Evolutionary conservation across 257 asterid genomes (phyloP), one percentile per base, ranked within the genome.

Genomic region (Euphrasia confusa): DNA sequence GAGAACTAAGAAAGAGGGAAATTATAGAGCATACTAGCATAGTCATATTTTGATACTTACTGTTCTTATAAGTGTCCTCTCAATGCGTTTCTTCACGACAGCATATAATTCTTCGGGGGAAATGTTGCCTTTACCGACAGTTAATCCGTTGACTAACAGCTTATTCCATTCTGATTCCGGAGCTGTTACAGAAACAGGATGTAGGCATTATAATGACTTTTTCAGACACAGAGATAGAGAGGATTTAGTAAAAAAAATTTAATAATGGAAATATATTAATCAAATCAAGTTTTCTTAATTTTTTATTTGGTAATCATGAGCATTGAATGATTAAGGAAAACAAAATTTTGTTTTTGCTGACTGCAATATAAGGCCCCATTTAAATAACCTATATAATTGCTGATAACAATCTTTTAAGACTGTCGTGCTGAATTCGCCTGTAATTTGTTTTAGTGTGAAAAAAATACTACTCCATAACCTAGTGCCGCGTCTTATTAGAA

Each of bases 51-150:
- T 44, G 49, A 44, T 53, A 62, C 80, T 71, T 78, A 92, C 98
- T 39, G 99, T 92, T 79, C 99, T 81, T 42, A 92, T 92, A 78
- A 92, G 61, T 35, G 86, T 85, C 15, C 99, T 75, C 74, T 89
- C 99, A 0, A 89, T 78, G 54, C 97, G 94, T 76, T 89, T 92
- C 82, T 89, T 86, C 42, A 87, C 75, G 58, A 83, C 99, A 71
- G 80, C 70, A 26, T 71, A 75, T 42, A 92, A 61, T 45, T 83
- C 90, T 71, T 89, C 91, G 7, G 82, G 94, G 28, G 86, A 70
- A 61, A 83, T 60, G 26, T 89, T 88, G 30, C 97, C 96, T 79
- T 84, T 84, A 60, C 95, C 99, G 62, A 89, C 33, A 24, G 71
- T 69, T 77, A 92, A 52, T 21, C 96, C 96, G 63, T 86, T 73